These are phyloP conservation scores for Venturia effusa DNA, from an alignment of 2,329 filamentous ascomycete species.

Conservation along the genomic window DNA sequence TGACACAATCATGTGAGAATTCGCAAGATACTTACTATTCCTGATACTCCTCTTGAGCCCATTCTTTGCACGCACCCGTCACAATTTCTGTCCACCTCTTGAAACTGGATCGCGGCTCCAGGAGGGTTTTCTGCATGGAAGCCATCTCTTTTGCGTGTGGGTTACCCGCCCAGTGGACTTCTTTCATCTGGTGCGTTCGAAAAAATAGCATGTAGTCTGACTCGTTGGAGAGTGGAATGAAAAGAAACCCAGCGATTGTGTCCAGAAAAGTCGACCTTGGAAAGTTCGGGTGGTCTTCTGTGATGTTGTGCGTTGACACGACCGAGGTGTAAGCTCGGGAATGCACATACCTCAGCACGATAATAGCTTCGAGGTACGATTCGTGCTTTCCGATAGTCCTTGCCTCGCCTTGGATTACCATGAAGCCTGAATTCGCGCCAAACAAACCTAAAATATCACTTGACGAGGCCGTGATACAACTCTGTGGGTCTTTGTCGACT, in stretches of 20 bases:
- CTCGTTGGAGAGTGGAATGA: slow-evolving; percentile 67
- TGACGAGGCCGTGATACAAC: slow-evolving; percentile 81
- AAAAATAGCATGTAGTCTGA: slow-evolving; percentile 91
- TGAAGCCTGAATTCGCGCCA: slow-evolving; percentile 72
- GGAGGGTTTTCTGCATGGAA: slow-evolving; percentile 58
- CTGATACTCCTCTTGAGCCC: slow-evolving; percentile 67
- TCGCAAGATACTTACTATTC: neutral
- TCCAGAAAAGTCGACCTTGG: slow-evolving; percentile 69
- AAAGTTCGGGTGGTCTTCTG: slow-evolving; percentile 68
- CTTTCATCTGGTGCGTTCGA: slow-evolving; percentile 61
- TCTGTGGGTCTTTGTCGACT: slow-evolving; percentile 69
- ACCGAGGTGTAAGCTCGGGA: slow-evolving; percentile 66
- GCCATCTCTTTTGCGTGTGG: slow-evolving; percentile 73
- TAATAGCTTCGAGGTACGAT: slow-evolving; percentile 71
- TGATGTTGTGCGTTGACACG: slow-evolving; percentile 65
- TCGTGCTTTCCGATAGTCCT: slow-evolving; percentile 69
- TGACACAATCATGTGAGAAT: neutral
- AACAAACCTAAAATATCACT: slow-evolving; percentile 77
- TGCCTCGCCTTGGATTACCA: slow-evolving; percentile 77
- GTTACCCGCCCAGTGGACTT: slow-evolving; percentile 78
- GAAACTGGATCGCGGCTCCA: slow-evolving; percentile 73
- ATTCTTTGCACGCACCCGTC: slow-evolving; percentile 71
- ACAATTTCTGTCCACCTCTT: slow-evolving; percentile 73
- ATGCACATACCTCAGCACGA: slow-evolving; percentile 73
- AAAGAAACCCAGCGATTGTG: slow-evolving; percentile 64